Evolutionary conservation across 768 basidiomycete species (phyloP).

Genomic region (Tubosaeta brunneosetosa): DNA sequence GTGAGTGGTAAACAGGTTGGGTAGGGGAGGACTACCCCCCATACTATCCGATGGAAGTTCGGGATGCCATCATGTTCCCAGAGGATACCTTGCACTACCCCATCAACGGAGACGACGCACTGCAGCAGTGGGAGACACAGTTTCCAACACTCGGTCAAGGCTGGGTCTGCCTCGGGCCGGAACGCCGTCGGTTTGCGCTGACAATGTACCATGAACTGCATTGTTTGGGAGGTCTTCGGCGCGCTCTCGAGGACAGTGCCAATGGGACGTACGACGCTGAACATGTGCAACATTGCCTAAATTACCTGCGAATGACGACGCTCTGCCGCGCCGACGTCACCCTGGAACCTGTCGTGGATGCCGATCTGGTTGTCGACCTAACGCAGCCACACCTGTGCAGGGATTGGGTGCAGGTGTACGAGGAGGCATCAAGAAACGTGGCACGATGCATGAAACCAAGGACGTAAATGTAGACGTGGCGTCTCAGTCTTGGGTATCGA

Average conservation of each 20-base stretch:
- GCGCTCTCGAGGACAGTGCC: constrained; percentile 15
- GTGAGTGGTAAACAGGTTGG: constrained; percentile 14
- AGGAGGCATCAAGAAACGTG: constrained; percentile 17
- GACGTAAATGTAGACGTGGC: neutral
- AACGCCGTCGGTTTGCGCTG: constrained; percentile 30
- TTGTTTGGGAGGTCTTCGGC: constrained; percentile 31
- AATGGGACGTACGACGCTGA: constrained; percentile 15
- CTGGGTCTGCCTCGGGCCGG: constrained; percentile 25
- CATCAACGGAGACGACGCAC: constrained; percentile 21
- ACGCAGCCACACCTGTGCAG: constrained; percentile 23
- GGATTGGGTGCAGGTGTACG: constrained; percentile 26
- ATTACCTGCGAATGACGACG: constrained; percentile 43
- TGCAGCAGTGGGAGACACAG: constrained; percentile 20
- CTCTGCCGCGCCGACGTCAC: constrained; percentile 47
- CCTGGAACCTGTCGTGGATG: constrained; percentile 37
- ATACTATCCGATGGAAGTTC: constrained; percentile 24
- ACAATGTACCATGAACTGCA: constrained; percentile 38
- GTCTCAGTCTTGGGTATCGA: too few species aligned
- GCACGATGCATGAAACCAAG: constrained; percentile 3
- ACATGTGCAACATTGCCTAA: constrained; percentile 42
- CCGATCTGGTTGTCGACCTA: constrained; percentile 15
- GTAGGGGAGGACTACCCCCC: constrained; percentile 24
- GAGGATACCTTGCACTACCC: constrained; percentile 25
- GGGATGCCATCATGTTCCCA: constrained; percentile 20
- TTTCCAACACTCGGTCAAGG: constrained; percentile 17